Conservation (phyloP, 139 green algal species). For the Nannochloris sp. region DNA sequence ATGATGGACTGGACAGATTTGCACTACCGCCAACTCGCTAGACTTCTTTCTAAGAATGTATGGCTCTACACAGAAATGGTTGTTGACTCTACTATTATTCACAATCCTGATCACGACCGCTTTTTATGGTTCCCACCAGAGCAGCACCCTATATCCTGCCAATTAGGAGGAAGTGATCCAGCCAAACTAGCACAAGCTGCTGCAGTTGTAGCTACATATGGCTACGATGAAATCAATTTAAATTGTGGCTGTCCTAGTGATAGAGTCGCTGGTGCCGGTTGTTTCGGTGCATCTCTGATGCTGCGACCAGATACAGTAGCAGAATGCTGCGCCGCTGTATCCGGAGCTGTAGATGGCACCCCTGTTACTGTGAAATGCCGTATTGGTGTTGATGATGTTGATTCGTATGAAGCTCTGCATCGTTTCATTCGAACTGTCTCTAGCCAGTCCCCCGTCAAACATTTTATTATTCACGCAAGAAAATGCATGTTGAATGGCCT, state of each 20-base stretch:
- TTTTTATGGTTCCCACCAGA: slow-evolving; percentile 81
- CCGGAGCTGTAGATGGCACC: slow-evolving; percentile 12
- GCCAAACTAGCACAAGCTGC: slow-evolving; percentile 53
- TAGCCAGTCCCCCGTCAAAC: slow-evolving; percentile 39
- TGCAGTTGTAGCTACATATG: slow-evolving; percentile 48
- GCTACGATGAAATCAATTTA: slow-evolving; percentile 92
- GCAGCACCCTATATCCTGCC: slow-evolving; percentile 83
- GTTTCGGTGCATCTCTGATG: slow-evolving; percentile 89
- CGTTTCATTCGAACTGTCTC: slow-evolving; percentile 67
- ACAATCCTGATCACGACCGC: slow-evolving; percentile 45
- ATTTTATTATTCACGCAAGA: slow-evolving; percentile 92
- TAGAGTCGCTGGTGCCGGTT: slow-evolving; percentile 79
- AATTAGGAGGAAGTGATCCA: slow-evolving; percentile 82
- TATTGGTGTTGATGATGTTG: slow-evolving; percentile 63
- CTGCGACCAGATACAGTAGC: slow-evolving; percentile 66
- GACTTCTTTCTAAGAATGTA: slow-evolving; percentile 65
- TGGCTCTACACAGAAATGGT: slow-evolving; percentile 94
- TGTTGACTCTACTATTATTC: slow-evolving; percentile 80
- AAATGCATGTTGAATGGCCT: slow-evolving; percentile 91
- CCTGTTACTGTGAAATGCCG: slow-evolving; percentile 85
- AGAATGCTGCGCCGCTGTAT: slow-evolving; percentile 57
- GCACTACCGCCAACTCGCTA: slow-evolving; percentile 76
- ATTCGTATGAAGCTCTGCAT: slow-evolving; percentile 60
- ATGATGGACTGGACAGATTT: slow-evolving; percentile 94
- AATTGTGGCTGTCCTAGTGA: slow-evolving; percentile 91